Conservation (phyloP, 371 early-diverging fungal species). For the Apophysomyces ossiformis region DNA sequence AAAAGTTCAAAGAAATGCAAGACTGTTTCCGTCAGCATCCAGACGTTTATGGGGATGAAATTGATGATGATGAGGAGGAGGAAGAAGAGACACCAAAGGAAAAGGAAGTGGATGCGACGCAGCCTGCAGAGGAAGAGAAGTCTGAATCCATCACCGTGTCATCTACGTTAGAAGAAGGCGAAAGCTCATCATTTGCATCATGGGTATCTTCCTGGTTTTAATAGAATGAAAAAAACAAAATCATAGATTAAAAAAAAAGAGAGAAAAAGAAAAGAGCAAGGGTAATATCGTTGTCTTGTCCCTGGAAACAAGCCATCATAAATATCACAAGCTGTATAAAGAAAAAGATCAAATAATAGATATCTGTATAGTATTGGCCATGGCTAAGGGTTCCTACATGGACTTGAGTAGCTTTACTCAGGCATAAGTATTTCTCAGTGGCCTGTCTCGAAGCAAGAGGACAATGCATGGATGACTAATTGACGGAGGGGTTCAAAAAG, state of each 20-base stretch:
- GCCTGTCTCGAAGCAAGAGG: too few relatives aligned
- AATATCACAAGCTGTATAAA: too few relatives aligned
- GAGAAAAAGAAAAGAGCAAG: neutral
- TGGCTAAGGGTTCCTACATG: too few relatives aligned
- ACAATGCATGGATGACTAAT: too few relatives aligned
- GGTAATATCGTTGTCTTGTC: neutral
- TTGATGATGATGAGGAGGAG: conserved; percentile 63
- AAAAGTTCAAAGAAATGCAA: conserved; percentile 85
- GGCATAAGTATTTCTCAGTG: too few relatives aligned
- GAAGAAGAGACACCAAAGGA: conserved; percentile 36
- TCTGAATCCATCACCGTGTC: conserved; percentile 9
- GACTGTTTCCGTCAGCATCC: conserved; percentile 83
- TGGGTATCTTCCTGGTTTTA: conserved; percentile 24
- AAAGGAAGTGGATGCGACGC: conserved; percentile 9
- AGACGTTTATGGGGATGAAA: conserved; percentile 75
- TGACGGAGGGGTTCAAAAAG: too few relatives aligned
- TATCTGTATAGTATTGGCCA: too few relatives aligned
- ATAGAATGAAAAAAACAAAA: conserved; percentile 2
- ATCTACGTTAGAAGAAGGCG: conserved; percentile 20
- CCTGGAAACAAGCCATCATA: too few relatives aligned
- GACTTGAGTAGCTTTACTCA: too few relatives aligned
- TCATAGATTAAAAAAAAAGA: neutral
- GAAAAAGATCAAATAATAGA: too few relatives aligned
- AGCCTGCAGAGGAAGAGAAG: conserved; percentile 13
- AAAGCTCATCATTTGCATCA: conserved; percentile 9